Percentiles rank a stretch among this genome's conserved stretches.
Evolutionary conservation across 805 yeast genomes (phyloP).

Genomic region (Debaryomyces hansenii): DNA sequence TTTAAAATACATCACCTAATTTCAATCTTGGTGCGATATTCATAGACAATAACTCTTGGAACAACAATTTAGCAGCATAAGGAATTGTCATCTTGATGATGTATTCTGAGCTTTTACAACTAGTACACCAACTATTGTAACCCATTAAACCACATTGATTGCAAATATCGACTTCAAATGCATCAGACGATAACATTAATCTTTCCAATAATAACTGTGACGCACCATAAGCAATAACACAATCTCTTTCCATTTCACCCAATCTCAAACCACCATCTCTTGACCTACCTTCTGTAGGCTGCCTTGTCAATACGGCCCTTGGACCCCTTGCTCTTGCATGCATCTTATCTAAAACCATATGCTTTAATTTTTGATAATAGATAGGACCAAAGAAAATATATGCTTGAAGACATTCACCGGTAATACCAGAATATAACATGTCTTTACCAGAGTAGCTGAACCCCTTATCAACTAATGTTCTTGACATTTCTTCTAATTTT

Average conservation of each 20-base stretch:
- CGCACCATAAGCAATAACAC: slow-evolving; percentile 99
- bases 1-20: slow-evolving; percentile 80
- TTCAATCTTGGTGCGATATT: slow-evolving; percentile 95
- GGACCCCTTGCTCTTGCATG: slow-evolving; percentile 99
- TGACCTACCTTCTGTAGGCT: slow-evolving; percentile 98
- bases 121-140: slow-evolving; percentile 96
- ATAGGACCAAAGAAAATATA: slow-evolving; percentile 98
- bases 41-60: slow-evolving; percentile 98
- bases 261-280: slow-evolving; percentile 98
- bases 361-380: slow-evolving; percentile 96
- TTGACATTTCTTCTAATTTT: slow-evolving; percentile 92
- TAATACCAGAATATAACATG: slow-evolving; percentile 94
- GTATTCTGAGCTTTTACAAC: slow-evolving; percentile 85
- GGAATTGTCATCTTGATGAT: slow-evolving; percentile 95
- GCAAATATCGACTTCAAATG: slow-evolving; percentile 96
- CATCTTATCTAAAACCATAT: slow-evolving; percentile 98
- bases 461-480: slow-evolving; percentile 85
- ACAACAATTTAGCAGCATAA: slow-evolving; percentile 95
- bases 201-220: slow-evolving; percentile 91
- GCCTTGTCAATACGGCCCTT: slow-evolving; percentile 95
- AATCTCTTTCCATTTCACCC: slow-evolving; percentile 99
- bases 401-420: slow-evolving; percentile 96
- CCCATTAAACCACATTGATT: slow-evolving; percentile 96
- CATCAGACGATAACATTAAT: slow-evolving; percentile 95
- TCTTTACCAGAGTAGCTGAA: slow-evolving; percentile 95